Evolutionary conservation across 441 rosid species (phyloP).

Genomic region (Viola pubescens): DNA sequence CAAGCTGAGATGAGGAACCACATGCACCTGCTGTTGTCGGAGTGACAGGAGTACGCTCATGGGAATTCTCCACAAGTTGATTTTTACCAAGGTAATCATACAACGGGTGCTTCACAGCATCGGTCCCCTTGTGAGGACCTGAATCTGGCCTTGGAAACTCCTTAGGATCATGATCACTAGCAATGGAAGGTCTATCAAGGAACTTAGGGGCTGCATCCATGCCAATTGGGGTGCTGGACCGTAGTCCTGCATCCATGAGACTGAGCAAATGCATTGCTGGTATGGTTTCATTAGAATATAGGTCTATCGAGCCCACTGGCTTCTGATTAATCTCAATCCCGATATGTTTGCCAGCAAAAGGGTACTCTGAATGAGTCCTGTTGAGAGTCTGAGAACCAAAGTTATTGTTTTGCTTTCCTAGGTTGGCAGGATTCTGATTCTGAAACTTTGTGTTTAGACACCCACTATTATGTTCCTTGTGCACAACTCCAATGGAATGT

Average conservation of each 20-base stretch:
- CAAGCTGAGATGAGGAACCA: slow-evolving; percentile 43
- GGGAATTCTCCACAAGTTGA: slow-evolving; percentile 27
- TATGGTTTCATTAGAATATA: slow-evolving; percentile 63
- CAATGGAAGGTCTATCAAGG: slow-evolving; percentile 39
- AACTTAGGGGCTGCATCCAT: slow-evolving; percentile 39
- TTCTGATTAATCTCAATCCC: slow-evolving; percentile 22
- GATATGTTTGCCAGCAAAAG: slow-evolving; percentile 33
- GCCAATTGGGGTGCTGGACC: slow-evolving; percentile 39
- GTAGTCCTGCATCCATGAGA: slow-evolving; percentile 75
- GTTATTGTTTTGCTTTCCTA: slow-evolving; percentile 39
- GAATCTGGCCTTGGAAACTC: slow-evolving; percentile 35
- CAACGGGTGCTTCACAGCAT: slow-evolving; percentile 27
- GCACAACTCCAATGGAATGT: slow-evolving; percentile 23
- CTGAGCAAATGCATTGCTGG: slow-evolving; percentile 89
- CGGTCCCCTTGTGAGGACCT: slow-evolving; percentile 32
- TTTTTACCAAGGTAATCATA: slow-evolving; percentile 33
- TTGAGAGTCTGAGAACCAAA: slow-evolving; percentile 38
- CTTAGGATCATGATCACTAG: slow-evolving; percentile 36
- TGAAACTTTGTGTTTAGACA: slow-evolving; percentile 27
- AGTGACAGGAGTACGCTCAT: slow-evolving; percentile 25
- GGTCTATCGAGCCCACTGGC: slow-evolving; percentile 34
- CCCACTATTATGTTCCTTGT: slow-evolving; percentile 24
- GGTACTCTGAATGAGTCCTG: slow-evolving; percentile 32
- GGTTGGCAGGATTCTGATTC: slow-evolving; percentile 31
- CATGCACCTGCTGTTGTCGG: slow-evolving; percentile 36